Evolutionary conservation across 2,329 filamentous ascomycete genomes (phyloP), one percentile per base, ranked within the genome.

Genomic region (Penicillium brasilianum): DNA sequence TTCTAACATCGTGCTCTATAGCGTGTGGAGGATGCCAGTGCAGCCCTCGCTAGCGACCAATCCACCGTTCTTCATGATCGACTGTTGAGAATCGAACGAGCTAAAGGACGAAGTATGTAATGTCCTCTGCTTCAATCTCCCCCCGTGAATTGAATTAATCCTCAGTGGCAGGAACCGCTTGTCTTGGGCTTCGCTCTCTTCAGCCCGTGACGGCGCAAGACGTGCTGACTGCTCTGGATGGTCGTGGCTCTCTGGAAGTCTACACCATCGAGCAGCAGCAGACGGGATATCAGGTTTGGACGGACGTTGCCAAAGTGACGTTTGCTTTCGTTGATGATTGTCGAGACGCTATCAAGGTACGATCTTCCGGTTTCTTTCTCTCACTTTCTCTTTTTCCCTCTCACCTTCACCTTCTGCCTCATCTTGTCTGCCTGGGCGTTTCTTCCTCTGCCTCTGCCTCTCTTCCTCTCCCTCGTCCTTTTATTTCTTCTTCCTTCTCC

Each of bases 11-110:
- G 30, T 48, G n/a, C 30, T 13, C 36, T 28, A 28, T 59, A 77
- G 69, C 67, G 65, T 20, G 57, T 71, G 8, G 66, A 74, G 39
- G 63, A 69, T 63, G 77, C 76, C 10, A 63, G 57, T 28, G 58
- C 62, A 41, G 75, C 73, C 6, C 56, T 70, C 14, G 34, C 48
- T 14, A 51, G 39, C 13, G 53, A 63, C 32, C 57, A 64, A 54
- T 34, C 53, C 5, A 46, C 53, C 6, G 16, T 53, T 9, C 56
- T 70, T n/a, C 61, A 69, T 55, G 63, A 55, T 7, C 68, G 69
- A 20, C 34, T 30, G 54, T 41, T 71, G 30, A 59, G 69, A 22
- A 58, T 69, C 14, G 69, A 71, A 50, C 62, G 44, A 32, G 60
- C 62, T 9, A 69, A 60, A 52, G 69, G 60, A 37, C 62, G 58